phyloP scores from a whole-genome alignment of 2,329 filamentous ascomycete genomes.

The Nemania sp. region DNA sequence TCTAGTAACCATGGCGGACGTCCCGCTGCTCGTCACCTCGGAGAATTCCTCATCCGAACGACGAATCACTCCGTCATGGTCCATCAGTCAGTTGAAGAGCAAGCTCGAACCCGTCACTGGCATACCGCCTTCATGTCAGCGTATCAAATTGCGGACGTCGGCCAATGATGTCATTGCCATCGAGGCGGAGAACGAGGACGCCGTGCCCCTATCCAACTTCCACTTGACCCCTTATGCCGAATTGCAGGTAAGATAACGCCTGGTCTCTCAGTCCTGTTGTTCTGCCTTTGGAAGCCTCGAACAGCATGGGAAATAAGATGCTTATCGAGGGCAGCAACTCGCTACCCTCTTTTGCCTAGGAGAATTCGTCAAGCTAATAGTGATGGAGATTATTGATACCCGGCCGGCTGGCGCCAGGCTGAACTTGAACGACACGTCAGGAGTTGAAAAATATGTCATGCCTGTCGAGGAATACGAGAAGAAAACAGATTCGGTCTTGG shows the following conservation, averaged over 20 bases:
- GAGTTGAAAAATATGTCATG: slow-evolving; percentile 88
- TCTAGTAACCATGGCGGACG: slow-evolving; percentile 63
- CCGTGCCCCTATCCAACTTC: slow-evolving; percentile 65
- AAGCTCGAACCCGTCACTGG: slow-evolving; percentile 94
- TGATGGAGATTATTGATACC: slow-evolving; percentile 72
- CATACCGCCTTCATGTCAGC: slow-evolving; percentile 79
- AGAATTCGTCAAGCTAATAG: slow-evolving; percentile 31
- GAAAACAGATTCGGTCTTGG: slow-evolving; percentile 84
- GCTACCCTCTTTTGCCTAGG: not conserved
- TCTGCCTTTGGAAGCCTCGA: not conserved
- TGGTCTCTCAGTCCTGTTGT: not conserved
- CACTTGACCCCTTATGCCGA: slow-evolving; percentile 75
- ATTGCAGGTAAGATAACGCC: slow-evolving; percentile 68
- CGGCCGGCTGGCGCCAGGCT: slow-evolving; percentile 75
- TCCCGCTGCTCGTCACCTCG: slow-evolving; percentile 75
- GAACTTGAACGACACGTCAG: slow-evolving; percentile 80
- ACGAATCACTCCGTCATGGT: slow-evolving; percentile 91
- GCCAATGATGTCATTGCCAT: slow-evolving; percentile 66
- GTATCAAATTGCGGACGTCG: slow-evolving; percentile 70
- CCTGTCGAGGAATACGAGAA: slow-evolving; percentile 84
- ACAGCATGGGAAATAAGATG: not conserved
- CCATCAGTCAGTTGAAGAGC: slow-evolving; percentile 77
- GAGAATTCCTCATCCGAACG: slow-evolving; percentile 83
- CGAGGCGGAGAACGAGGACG: slow-evolving; percentile 74
- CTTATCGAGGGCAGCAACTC: slow-evolving; percentile 14